These are phyloP conservation scores for Dalechampia spathulata DNA, from an alignment of 441 rosid species.

Conservation along the genomic window DNA sequence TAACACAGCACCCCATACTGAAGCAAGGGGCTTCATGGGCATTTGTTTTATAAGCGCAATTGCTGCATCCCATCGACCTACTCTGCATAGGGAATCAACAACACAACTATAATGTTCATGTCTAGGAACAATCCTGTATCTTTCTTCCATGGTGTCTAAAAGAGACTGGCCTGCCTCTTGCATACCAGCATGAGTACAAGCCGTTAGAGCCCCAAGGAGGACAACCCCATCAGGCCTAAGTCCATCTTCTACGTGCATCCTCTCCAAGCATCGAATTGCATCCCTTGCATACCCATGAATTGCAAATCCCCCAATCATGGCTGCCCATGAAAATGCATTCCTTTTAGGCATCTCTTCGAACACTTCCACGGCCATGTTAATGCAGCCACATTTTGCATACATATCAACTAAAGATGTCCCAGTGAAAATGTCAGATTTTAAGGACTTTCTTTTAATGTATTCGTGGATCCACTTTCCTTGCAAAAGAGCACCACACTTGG, in stretches of 20 bases:
- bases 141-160: conserved; percentile 35
- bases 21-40: conserved; percentile 56
- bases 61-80: conserved; percentile 40
- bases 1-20: conserved; percentile 56
- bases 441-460: conserved; percentile 23
- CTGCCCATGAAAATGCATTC: conserved; percentile 53
- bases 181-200: conserved; percentile 58
- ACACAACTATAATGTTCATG: conserved; percentile 55
- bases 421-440: conserved; percentile 30
- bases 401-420: conserved; percentile 55
- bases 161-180: conserved; percentile 33
- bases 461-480: conserved; percentile 58
- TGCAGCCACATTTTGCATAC: conserved; percentile 55
- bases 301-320: conserved; percentile 44
- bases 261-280: conserved; percentile 35
- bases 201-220: conserved; percentile 39
- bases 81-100: conserved; percentile 54
- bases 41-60: conserved; percentile 36
- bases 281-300: conserved; percentile 35
- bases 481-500: conserved; percentile 36
- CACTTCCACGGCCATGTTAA: conserved; percentile 38
- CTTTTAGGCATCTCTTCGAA: conserved; percentile 35
- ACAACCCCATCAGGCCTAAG: conserved; percentile 46
- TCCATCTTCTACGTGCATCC: conserved; percentile 33
- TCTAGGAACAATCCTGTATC: conserved; percentile 30